Evolutionary conservation across 768 basidiomycete species (phyloP).

Genomic region (Boletus vinaceobasis): DNA sequence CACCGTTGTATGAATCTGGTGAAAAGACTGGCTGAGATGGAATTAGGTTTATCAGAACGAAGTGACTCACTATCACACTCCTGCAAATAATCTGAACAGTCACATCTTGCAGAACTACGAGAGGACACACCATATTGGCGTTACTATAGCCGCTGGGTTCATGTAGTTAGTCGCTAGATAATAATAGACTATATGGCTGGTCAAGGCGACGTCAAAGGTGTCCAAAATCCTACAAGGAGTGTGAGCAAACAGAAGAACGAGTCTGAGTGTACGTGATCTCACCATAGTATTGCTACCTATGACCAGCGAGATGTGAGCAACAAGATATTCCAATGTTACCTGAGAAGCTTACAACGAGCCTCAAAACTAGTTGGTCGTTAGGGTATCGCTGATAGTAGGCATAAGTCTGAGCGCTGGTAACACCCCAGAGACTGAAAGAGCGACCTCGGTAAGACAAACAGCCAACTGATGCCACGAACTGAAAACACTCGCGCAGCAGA

Average conservation of each 20-base stretch:
- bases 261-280: no score
- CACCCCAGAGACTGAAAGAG: conserved; percentile 50
- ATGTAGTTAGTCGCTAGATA: conserved; percentile 57
- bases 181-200: conserved; percentile 53
- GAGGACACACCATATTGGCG: conserved; percentile 42
- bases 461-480: not conserved
- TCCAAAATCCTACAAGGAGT: conserved; percentile 37
- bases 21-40: not conserved
- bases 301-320: conserved; percentile 38
- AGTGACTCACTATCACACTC: conserved; percentile 47
- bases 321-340: not conserved
- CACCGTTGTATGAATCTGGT: conserved; percentile 50
- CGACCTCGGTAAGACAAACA: not conserved
- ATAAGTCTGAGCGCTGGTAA: conserved; percentile 53
- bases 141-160: conserved; percentile 41
- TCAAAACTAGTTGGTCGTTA: conserved; percentile 34
- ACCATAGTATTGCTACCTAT: conserved; percentile 23
- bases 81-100: conserved; percentile 23
- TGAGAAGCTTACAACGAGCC: conserved; percentile 35
- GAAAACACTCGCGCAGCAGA: conserved; percentile 46
- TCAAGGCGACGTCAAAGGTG: conserved; percentile 52
- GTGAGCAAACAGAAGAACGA: not conserved
- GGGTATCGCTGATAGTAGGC: conserved; percentile 43
- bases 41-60: not conserved
- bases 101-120: not conserved